Evolutionary conservation across 2,329 filamentous ascomycete genomes (phyloP).

Genomic region (Salinomyces thailandicus): DNA sequence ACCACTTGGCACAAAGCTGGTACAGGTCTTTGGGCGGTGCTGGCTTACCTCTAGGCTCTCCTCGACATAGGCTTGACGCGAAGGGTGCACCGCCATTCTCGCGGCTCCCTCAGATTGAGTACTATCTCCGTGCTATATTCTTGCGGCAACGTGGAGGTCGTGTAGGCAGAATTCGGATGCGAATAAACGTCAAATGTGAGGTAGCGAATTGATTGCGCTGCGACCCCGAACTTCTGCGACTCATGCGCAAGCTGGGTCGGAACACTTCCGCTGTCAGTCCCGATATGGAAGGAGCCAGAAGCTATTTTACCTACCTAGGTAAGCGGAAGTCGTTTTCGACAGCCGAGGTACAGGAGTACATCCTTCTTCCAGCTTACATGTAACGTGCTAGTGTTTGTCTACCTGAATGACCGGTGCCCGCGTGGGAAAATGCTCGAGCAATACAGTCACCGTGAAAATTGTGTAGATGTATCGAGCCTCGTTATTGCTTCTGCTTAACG

Average conservation of each 20-base stretch:
- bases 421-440: too few species aligned
- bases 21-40: slow-evolving; percentile 1
- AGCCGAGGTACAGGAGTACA: background rate
- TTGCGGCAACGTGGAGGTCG: background rate
- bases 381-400: background rate
- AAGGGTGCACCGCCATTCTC: slow-evolving; percentile 50
- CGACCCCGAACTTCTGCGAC: background rate
- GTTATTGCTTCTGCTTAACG: too few species aligned
- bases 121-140: background rate
- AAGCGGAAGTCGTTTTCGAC: too few species aligned
- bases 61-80: slow-evolving; percentile 88
- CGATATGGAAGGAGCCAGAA: too few species aligned
- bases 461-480: too few species aligned
- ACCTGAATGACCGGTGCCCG: background rate
- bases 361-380: background rate
- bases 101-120: background rate
- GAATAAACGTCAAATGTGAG: background rate
- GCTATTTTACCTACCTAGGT: too few species aligned
- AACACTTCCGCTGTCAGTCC: background rate
- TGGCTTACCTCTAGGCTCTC: slow-evolving; percentile 59
- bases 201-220: background rate
- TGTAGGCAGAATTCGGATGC: background rate
- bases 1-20: slow-evolving; percentile 7
- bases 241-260: background rate
- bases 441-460: too few species aligned